Evolutionary conservation across 2,329 filamentous ascomycete species (phyloP).

Genomic region (Simplicillium aogashimaense): DNA sequence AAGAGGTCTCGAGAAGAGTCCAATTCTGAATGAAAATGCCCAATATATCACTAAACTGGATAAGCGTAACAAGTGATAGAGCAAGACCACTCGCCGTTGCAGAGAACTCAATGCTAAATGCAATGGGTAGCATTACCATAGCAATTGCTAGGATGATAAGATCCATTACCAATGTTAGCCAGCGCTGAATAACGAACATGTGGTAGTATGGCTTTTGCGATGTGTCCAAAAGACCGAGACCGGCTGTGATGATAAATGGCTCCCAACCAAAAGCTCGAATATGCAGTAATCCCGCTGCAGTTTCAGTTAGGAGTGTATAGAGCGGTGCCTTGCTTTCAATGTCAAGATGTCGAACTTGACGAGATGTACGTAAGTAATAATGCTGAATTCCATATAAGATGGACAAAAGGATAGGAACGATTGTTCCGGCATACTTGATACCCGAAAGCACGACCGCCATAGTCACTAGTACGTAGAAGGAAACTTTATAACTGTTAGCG

Average conservation of each 20-base stretch:
- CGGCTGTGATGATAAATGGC: constrained; percentile 25
- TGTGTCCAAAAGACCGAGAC: constrained; percentile 27
- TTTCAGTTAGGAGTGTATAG: constrained; percentile 26
- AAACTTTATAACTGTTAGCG: constrained; percentile 10
- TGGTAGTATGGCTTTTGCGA: constrained; percentile 18
- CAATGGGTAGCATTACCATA: constrained; percentile 16
- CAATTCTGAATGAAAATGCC: background rate
- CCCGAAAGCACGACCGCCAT: constrained; percentile 31
- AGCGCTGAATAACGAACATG: constrained; percentile 32
- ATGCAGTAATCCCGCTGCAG: constrained; percentile 14
- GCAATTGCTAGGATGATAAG: constrained; percentile 25
- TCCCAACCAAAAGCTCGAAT: constrained; percentile 15
- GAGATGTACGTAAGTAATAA: constrained; percentile 34
- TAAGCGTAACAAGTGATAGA: background rate
- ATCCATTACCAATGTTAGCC: constrained; percentile 33
- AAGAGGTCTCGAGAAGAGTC: background rate
- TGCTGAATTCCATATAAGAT: constrained; percentile 11
- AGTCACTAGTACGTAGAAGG: constrained; percentile 27
- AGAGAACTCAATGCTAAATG: constrained; percentile 13
- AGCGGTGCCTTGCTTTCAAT: constrained; percentile 40
- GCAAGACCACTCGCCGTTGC: background rate
- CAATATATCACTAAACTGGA: background rate
- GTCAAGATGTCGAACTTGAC: constrained; percentile 43
- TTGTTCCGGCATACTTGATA: constrained; percentile 30
- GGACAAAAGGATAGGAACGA: constrained; percentile 24